Conservation (phyloP, 2,329 filamentous ascomycete genomes). For the Meredithiella fracta region DNA sequence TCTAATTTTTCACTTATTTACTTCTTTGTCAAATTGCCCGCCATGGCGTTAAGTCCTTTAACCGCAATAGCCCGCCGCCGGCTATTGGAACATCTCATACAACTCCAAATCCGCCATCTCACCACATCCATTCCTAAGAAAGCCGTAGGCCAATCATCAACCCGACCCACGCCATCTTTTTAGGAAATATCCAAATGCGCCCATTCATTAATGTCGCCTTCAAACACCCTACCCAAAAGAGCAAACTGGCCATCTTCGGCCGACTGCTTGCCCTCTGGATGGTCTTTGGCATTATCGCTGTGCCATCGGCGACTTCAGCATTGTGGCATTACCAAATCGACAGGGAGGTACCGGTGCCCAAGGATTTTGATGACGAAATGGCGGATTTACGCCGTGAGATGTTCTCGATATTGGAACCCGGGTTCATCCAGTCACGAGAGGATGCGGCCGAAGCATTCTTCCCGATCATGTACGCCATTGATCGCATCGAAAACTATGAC, state of each 20-base stretch:
- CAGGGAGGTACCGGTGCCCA: constrained; percentile 10
- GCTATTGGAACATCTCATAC: constrained; percentile 16
- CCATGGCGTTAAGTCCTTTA: no score
- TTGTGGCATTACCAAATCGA: constrained; percentile 10
- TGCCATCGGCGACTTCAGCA: constrained; percentile 7
- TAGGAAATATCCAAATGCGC: constrained; percentile 20
- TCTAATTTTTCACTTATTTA: no score
- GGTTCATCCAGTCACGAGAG: not conserved
- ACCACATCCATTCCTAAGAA: constrained; percentile 23
- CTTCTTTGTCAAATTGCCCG: no score
- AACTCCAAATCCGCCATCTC: constrained; percentile 31
- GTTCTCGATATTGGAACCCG: constrained; percentile 10
- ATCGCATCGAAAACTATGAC: constrained; percentile 11
- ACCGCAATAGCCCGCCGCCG: constrained; percentile 14
- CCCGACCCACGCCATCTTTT: constrained; percentile 35
- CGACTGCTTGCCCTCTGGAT: constrained; percentile 29
- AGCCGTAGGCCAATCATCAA: constrained; percentile 17
- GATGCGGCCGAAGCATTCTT: constrained; percentile 7
- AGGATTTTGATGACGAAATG: constrained; percentile 7
- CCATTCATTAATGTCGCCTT: not conserved
- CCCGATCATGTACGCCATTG: constrained; percentile 5
- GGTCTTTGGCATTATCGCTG: constrained; percentile 4
- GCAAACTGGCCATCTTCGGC: constrained; percentile 47
- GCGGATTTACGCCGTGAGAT: constrained; percentile 3
- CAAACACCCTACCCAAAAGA: constrained; percentile 59